Conservation (phyloP, 2,329 filamentous ascomycete genomes). For the Diaporthe sp. region DNA sequence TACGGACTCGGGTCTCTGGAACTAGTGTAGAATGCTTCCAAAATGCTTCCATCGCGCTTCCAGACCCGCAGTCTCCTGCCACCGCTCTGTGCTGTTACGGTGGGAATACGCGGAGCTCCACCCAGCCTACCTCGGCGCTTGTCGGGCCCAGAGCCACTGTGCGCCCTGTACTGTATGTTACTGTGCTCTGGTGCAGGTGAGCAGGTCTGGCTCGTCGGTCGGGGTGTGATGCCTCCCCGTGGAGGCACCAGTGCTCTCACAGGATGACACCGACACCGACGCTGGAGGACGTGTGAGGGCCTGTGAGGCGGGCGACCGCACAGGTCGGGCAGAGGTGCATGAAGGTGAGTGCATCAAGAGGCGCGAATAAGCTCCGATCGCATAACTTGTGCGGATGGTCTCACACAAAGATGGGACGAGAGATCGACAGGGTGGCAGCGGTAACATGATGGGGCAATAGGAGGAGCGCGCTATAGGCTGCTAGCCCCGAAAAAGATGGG, state of each 20-base stretch:
- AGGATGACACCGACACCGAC: neutral
- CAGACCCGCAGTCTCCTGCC: neutral
- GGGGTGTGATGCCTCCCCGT: neutral
- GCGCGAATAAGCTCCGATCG: constrained; percentile 25
- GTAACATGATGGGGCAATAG: constrained; percentile 19
- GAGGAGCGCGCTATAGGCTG: constrained; percentile 26
- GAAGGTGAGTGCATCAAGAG: constrained; percentile 24
- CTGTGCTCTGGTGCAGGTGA: neutral
- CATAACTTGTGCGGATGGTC: constrained; percentile 20
- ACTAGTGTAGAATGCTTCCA: constrained; percentile 12
- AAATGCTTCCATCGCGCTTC: constrained; percentile 28
- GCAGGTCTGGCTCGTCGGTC: constrained; percentile 1
- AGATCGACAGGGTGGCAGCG: constrained; percentile 36
- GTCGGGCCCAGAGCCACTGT: neutral
- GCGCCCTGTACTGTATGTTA: neutral
- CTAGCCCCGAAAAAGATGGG: constrained; percentile 30
- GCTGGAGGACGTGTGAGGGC: neutral
- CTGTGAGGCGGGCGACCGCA: neutral
- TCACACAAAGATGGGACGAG: constrained; percentile 35
- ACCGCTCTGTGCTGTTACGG: constrained; percentile 1
- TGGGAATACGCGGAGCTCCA: constrained; percentile 21
- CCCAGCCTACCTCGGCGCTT: neutral
- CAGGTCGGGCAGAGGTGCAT: constrained; percentile 11
- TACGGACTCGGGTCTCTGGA: neutral
- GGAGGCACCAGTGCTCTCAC: neutral